Conservation (phyloP, 1,284 basidiomycete species). For the Heterobasidion occidentale region DNA sequence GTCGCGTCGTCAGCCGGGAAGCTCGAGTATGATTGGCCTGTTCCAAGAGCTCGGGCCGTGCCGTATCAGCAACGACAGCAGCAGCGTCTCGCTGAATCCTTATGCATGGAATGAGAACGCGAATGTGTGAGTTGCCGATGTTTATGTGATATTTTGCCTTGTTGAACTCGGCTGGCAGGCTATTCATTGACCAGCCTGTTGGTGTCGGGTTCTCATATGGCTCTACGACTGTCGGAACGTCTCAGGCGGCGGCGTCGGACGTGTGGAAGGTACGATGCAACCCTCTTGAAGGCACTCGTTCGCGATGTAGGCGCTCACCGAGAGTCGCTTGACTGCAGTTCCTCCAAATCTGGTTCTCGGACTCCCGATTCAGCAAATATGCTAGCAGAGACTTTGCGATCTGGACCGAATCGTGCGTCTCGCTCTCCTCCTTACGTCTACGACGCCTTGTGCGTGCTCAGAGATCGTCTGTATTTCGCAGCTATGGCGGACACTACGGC, state of each 20-base stretch:
- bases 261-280: conserved; percentile 37
- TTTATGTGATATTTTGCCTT: conserved; percentile 34
- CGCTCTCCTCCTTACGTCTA: conserved; percentile 1
- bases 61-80: conserved; percentile 49
- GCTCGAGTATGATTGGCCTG: conserved; percentile 60
- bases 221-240: conserved; percentile 37
- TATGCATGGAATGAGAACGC: conserved; percentile 59
- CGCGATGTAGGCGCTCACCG: conserved; percentile 14
- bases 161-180: conserved; percentile 9
- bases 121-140: conserved; percentile 24
- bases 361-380: conserved; percentile 48
- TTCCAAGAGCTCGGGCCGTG: conserved; percentile 63
- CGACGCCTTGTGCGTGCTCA: not conserved
- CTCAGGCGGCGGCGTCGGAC: conserved; percentile 45
- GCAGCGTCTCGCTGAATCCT: conserved; percentile 43
- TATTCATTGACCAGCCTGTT: conserved; percentile 57
- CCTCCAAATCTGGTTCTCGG: conserved; percentile 58
- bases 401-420: conserved; percentile 52
- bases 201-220: conserved; percentile 58
- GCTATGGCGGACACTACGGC: conserved; percentile 59
- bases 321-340: conserved; percentile 26
- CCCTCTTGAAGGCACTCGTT: conserved; percentile 16
- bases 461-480: conserved; percentile 10
- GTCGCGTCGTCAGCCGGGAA: conserved; percentile 36
- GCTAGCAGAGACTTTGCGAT: conserved; percentile 44